Evolutionary conservation across 1,284 basidiomycete species (phyloP).

Genomic region (Ustilago shanxiensis): DNA sequence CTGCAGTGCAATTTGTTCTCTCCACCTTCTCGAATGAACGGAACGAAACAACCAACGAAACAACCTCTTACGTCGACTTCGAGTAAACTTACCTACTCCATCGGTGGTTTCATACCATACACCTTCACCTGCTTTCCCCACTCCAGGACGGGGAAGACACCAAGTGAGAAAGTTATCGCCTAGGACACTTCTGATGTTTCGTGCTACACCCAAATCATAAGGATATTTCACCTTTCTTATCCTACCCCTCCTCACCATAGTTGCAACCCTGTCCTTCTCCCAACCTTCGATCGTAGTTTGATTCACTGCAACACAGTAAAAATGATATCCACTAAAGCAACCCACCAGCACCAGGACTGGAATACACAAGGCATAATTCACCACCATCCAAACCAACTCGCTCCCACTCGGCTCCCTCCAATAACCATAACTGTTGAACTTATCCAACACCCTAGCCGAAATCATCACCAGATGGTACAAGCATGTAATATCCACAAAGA

Average conservation of each 20-base stretch:
- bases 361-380: slow-evolving; percentile 87
- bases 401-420: slow-evolving; percentile 79
- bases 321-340: slow-evolving; percentile 82
- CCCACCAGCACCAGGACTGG: slow-evolving; percentile 90
- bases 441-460: slow-evolving; percentile 54
- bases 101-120: slow-evolving; percentile 74
- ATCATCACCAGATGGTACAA: slow-evolving; percentile 60
- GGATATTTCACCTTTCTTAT: slow-evolving; percentile 88
- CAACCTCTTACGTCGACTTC: slow-evolving; percentile 9
- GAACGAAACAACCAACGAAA: not conserved
- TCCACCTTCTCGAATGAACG: not conserved
- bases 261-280: slow-evolving; percentile 95
- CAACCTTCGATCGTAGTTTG: slow-evolving; percentile 96
- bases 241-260: slow-evolving; percentile 84
- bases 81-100: slow-evolving; percentile 24
- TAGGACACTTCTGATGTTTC: slow-evolving; percentile 82
- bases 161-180: slow-evolving; percentile 81
- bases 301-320: slow-evolving; percentile 83
- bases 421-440: slow-evolving; percentile 46
- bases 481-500: slow-evolving; percentile 86
- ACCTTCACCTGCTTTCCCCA: slow-evolving; percentile 77
- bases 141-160: slow-evolving; percentile 79
- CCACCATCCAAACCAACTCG: slow-evolving; percentile 85
- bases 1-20: not conserved
- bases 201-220: slow-evolving; percentile 81